Conservation (phyloP, 1,284 basidiomycete species). For the Boletus hoseneyae region DNA sequence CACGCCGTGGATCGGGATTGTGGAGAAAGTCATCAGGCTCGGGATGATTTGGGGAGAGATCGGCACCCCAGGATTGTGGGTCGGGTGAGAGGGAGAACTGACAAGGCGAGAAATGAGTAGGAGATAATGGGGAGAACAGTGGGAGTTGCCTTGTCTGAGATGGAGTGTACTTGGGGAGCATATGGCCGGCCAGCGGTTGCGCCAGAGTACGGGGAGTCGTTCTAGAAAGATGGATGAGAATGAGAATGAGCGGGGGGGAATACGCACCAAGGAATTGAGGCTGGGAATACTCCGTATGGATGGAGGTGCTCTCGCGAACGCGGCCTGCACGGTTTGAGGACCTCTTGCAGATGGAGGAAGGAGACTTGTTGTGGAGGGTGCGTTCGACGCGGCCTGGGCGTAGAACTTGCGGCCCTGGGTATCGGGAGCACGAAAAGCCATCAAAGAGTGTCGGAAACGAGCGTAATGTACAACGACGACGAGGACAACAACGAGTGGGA, state of each 20-base stretch:
- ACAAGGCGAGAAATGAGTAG: constrained; percentile 3
- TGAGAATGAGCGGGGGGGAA: background rate
- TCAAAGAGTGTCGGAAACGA: constrained; percentile 19
- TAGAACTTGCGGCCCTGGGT: constrained; percentile 28
- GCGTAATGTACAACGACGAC: constrained; percentile 1
- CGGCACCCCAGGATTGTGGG: constrained; percentile 63
- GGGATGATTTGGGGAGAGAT: constrained; percentile 52
- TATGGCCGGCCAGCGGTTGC: constrained; percentile 26
- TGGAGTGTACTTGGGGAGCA: constrained; percentile 30
- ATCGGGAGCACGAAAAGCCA: constrained; percentile 25
- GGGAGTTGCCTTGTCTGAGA: constrained; percentile 46
- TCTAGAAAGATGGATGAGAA: constrained; percentile 32
- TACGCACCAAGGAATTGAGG: constrained; percentile 40
- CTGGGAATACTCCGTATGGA: constrained; percentile 41
- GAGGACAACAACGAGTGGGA: constrained; percentile 3
- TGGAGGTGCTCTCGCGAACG: constrained; percentile 42
- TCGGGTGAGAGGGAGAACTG: constrained; percentile 74
- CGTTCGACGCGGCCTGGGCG: constrained; percentile 32
- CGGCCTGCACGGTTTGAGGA: constrained; percentile 40
- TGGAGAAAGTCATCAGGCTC: constrained; percentile 74
- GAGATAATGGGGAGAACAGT: background rate
- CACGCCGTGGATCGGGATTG: constrained; percentile 71
- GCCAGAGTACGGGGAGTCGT: constrained; percentile 43
- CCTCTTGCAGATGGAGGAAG: constrained; percentile 38
- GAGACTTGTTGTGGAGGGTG: constrained; percentile 56